Conservation (phyloP, 116 monocot species). For the Zostera marina region DNA sequence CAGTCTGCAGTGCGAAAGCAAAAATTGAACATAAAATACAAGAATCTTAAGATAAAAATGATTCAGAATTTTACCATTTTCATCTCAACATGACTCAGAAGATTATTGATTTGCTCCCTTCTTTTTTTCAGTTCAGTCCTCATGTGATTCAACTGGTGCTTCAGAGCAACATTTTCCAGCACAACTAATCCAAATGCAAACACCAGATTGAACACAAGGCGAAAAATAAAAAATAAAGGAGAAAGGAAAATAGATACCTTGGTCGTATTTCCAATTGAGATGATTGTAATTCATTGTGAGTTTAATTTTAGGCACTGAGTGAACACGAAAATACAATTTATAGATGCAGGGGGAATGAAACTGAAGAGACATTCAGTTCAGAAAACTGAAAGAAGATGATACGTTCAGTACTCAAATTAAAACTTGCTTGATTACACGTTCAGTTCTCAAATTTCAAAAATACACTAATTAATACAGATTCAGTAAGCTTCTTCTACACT, state of each 20-base stretch:
- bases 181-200: conserved; percentile 37
- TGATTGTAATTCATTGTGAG: conserved; percentile 20
- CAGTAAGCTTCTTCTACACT: too few relatives aligned
- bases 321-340: too few relatives aligned
- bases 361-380: too few relatives aligned
- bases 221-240: background rate
- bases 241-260: conserved; percentile 13
- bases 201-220: background rate
- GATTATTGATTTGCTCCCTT: conserved; percentile 32
- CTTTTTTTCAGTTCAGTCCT: conserved; percentile 51
- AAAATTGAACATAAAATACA: background rate
- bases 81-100: conserved; percentile 55
- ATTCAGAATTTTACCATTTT: conserved; percentile 29
- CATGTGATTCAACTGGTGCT: conserved; percentile 44
- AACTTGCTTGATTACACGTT: too few relatives aligned
- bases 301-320: too few relatives aligned
- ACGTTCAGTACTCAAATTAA: too few relatives aligned
- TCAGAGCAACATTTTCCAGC: conserved; percentile 63
- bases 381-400: too few relatives aligned
- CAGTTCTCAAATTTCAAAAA: too few relatives aligned
- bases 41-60: too few relatives aligned
- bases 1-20: conserved; percentile 17
- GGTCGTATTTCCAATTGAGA: conserved; percentile 21
- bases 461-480: too few relatives aligned
- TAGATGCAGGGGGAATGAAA: too few relatives aligned